phyloP scores from a whole-genome alignment of 1,139 yeast genomes.

The Wickerhamiella infanticola region DNA sequence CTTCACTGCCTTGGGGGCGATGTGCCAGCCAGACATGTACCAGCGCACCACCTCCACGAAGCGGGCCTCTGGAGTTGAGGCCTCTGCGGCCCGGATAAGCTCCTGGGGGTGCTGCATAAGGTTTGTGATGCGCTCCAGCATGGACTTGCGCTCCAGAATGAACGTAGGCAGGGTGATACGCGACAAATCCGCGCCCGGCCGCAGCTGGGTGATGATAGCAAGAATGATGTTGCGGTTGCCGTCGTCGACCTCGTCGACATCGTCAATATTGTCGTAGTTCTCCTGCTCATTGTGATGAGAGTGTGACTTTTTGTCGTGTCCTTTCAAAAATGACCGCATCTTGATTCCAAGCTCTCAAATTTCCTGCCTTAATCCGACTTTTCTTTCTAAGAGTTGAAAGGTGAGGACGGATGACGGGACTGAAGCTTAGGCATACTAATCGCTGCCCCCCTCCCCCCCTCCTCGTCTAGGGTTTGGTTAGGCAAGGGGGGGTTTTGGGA shows the following conservation, averaged over 20 bases:
- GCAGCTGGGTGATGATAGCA: slow-evolving; percentile 76
- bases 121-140: slow-evolving; percentile 91
- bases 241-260: slow-evolving; percentile 80
- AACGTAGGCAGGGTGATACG: slow-evolving; percentile 90
- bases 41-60: slow-evolving; percentile 64
- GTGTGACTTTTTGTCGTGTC: not conserved
- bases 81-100: slow-evolving; percentile 48
- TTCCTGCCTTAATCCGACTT: too few species aligned
- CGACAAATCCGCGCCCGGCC: slow-evolving; percentile 84
- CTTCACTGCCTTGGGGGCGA: slow-evolving; percentile 95
- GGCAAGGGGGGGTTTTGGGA: not conserved
- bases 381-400: too few species aligned
- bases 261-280: slow-evolving; percentile 24
- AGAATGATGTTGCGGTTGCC: slow-evolving; percentile 75
- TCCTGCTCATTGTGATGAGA: not conserved
- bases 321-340: not conserved
- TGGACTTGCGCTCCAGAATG: slow-evolving; percentile 82
- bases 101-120: slow-evolving; percentile 72
- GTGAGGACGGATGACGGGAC: too few species aligned
- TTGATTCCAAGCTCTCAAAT: not conserved
- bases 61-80: slow-evolving; percentile 43
- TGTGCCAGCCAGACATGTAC: slow-evolving; percentile 95
- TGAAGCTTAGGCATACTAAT: too few species aligned
- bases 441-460: not conserved
- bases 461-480: not conserved